Percentiles rank a stretch among this genome's conserved stretches.
These are phyloP conservation scores for Botrytis fabae DNA, from an alignment of 2,329 filamentous ascomycete species.

Conservation along the genomic window DNA sequence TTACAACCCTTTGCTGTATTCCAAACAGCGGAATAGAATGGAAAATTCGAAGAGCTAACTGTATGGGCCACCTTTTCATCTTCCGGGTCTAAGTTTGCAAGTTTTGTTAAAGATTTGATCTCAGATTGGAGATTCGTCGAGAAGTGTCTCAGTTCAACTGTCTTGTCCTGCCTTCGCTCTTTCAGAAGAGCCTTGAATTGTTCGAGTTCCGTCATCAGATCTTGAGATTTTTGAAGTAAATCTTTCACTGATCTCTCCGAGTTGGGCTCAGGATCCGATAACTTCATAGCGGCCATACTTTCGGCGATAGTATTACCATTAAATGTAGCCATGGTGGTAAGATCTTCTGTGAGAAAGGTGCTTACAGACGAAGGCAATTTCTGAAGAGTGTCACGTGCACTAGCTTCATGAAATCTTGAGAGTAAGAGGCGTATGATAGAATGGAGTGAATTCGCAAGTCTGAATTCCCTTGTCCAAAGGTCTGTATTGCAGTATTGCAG, in stretches of 20 bases:
- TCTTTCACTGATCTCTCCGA: conserved; percentile 19
- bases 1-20: conserved; percentile 56
- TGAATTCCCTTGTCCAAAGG: background rate
- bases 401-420: background rate
- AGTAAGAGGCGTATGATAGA: background rate
- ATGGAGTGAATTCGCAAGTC: background rate
- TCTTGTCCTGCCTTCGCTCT: conserved; percentile 47
- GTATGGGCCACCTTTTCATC: conserved; percentile 50
- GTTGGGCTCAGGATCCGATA: background rate
- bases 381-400: background rate
- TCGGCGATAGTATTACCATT: background rate
- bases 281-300: conserved; percentile 1
- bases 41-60: conserved; percentile 64
- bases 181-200: conserved; percentile 46
- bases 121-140: conserved; percentile 50
- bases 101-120: conserved; percentile 48
- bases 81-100: conserved; percentile 32
- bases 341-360: background rate
- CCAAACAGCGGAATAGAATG: conserved; percentile 66
- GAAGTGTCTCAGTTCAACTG: conserved; percentile 52
- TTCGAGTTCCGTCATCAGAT: conserved; percentile 48
- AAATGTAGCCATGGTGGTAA: background rate
- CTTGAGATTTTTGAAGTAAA: conserved; percentile 35
- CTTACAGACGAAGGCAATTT: background rate
- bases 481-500: background rate